Conservation (phyloP, 345 rosid species). For the Geranium brycei region DNA sequence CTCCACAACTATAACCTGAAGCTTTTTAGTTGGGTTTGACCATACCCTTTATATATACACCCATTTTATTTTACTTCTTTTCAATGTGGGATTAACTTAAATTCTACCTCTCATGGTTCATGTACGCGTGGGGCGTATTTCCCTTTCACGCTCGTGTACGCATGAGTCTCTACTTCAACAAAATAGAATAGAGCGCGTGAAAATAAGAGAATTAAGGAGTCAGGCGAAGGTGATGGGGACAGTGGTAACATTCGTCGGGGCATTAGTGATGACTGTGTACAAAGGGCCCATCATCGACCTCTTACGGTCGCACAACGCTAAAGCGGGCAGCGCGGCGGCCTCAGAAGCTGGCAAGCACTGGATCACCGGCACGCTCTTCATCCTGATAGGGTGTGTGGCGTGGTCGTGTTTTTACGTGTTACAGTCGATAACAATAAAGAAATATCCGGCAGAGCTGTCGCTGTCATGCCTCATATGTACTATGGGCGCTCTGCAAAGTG, state of each 20-base stretch:
- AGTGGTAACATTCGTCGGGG: slow-evolving; percentile 45
- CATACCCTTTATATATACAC: no score
- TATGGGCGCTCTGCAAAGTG: slow-evolving; percentile 47
- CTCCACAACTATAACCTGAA: no score
- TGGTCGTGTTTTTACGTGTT: slow-evolving; percentile 62
- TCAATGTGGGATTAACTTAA: no score
- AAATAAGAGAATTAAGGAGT: slow-evolving; percentile 28
- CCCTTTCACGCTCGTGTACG: no score
- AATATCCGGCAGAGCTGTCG: slow-evolving; percentile 50
- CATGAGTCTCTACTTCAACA: no score
- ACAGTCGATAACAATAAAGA: slow-evolving; percentile 54
- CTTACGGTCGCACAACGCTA: slow-evolving; percentile 15
- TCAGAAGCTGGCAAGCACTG: slow-evolving; percentile 32
- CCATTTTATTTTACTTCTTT: no score
- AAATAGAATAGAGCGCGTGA: slow-evolving; percentile 43
- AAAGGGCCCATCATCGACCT: slow-evolving; percentile 51
- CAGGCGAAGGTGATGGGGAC: slow-evolving; percentile 60
- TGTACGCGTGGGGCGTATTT: no score
- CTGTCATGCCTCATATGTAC: slow-evolving; percentile 53
- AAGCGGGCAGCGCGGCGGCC: slow-evolving; percentile 8
- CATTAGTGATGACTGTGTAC: slow-evolving; percentile 57
- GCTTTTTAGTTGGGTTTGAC: no score
- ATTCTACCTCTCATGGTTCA: no score
- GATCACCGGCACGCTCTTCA: slow-evolving; percentile 47
- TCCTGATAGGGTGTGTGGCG: slow-evolving; percentile 52